A percentile compares a stretch with the other conserved stretches of the same genome.
These are phyloP conservation scores for Phytopythium chamaehyphon DNA, from an alignment of 352 stramenopile species.

Conservation along the genomic window DNA sequence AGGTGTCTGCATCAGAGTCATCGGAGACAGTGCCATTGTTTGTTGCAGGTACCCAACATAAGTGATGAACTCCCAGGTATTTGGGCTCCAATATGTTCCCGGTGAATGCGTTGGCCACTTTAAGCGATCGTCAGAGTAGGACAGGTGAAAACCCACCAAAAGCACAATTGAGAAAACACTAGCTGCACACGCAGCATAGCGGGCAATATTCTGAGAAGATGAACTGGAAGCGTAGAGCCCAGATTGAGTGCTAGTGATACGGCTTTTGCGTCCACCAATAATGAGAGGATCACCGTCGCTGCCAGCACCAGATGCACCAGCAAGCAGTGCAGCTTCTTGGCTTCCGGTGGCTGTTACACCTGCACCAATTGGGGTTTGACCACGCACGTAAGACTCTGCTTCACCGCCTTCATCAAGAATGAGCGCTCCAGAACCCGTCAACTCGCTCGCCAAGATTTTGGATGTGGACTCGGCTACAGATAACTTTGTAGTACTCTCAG, in stretches of 20 bases:
- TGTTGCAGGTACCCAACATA: constrained; percentile 56
- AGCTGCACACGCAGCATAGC: constrained; percentile 31
- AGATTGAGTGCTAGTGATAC: constrained; percentile 20
- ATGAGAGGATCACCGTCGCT: constrained; percentile 12
- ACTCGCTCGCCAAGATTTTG: neutral
- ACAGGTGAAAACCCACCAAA: constrained; percentile 40
- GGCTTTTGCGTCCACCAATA: constrained; percentile 37
- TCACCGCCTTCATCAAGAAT: constrained; percentile 9
- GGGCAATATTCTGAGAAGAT: constrained; percentile 36
- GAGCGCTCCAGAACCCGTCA: constrained; percentile 6
- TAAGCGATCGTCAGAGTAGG: constrained; percentile 28
- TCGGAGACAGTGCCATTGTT: constrained; percentile 38
- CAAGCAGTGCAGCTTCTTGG: constrained; percentile 2
- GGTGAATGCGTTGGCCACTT: constrained; percentile 12
- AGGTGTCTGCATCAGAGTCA: constrained; percentile 49
- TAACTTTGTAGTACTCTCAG: too few species aligned
- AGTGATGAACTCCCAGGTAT: constrained; percentile 55
- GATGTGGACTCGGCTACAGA: neutral
- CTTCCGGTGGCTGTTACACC: neutral
- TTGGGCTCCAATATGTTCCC: constrained; percentile 34
- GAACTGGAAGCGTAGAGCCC: constrained; percentile 29
- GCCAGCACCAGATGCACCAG: neutral
- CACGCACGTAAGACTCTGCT: constrained; percentile 21
- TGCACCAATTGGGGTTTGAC: constrained; percentile 13
- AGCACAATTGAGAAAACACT: constrained; percentile 41